Percentiles rank a stretch among this genome's conserved stretches.
Evolutionary conservation across 2,329 filamentous ascomycete genomes (phyloP).

Genomic region (Penicillium concentricum): DNA sequence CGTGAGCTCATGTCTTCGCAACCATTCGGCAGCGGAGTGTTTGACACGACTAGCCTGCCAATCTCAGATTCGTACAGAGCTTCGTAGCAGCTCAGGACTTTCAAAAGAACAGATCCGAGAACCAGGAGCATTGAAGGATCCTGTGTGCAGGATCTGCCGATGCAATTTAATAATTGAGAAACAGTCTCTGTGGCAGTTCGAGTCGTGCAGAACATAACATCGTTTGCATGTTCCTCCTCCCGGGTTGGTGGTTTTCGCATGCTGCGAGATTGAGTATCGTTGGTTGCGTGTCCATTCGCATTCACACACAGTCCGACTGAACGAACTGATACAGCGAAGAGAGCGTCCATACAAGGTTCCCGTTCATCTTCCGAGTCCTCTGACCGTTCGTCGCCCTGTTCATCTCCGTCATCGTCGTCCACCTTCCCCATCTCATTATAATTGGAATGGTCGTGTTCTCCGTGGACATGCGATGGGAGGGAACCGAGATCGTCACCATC

Average conservation of each 20-base stretch:
- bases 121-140: background rate
- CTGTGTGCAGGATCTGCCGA: background rate
- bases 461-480: background rate
- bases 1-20: no score
- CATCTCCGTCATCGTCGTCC: background rate
- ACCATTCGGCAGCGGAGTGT: no score
- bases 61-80: background rate
- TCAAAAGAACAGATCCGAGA: background rate
- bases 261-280: background rate
- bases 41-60: no score
- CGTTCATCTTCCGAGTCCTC: background rate
- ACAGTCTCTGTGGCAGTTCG: background rate
- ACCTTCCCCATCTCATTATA: background rate
- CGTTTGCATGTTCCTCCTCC: no score
- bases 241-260: background rate
- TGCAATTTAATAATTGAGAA: background rate
- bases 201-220: background rate
- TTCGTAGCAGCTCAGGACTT: background rate
- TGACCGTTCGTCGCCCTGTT: background rate
- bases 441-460: no score
- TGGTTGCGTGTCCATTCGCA: background rate
- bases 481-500: no score
- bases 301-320: background rate
- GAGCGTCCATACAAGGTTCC: background rate
- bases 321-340: background rate